Evolutionary conservation across 495 filamentous ascomycete genomes (phyloP).

Genomic region (Thozetella sp.): DNA sequence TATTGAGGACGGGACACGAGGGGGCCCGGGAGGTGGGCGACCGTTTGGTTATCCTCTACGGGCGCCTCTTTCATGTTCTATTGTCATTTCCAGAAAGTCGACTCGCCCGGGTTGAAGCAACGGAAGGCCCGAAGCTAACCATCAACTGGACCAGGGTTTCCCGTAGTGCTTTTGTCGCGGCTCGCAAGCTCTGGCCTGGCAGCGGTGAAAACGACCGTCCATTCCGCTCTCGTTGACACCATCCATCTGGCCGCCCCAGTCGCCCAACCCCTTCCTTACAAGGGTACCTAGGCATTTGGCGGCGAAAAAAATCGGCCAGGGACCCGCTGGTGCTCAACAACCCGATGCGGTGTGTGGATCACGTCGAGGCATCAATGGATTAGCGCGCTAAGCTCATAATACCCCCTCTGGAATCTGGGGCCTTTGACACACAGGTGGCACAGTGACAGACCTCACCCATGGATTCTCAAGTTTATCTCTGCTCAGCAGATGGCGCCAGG

Average conservation of each 20-base stretch:
- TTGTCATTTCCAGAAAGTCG: background rate
- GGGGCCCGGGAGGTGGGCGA: background rate
- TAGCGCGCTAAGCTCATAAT: slow-evolving; percentile 1
- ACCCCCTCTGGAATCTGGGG: no score
- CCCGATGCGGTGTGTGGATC: background rate
- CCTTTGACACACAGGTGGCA: no score
- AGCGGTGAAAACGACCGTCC: background rate
- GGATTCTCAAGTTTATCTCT: no score
- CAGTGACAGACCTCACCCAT: no score
- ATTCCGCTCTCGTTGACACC: background rate
- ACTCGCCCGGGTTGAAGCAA: background rate
- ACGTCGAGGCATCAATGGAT: background rate
- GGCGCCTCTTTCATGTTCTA: no score
- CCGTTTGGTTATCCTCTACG: no score
- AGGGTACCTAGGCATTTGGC: no score
- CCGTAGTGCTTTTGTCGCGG: background rate
- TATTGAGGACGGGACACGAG: background rate
- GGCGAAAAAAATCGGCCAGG: no score
- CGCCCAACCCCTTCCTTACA: background rate
- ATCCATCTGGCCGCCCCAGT: background rate
- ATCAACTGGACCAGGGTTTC: background rate
- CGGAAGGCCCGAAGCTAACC: no score
- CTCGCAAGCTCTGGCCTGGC: no score
- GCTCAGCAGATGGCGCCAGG: no score
- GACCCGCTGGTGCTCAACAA: background rate